Percentiles rank a stretch among this genome's conserved stretches.
These are phyloP conservation scores for Mesembryanthemum crystallinum DNA, from an alignment of 148 eudicot genomes.

Conservation along the genomic window DNA sequence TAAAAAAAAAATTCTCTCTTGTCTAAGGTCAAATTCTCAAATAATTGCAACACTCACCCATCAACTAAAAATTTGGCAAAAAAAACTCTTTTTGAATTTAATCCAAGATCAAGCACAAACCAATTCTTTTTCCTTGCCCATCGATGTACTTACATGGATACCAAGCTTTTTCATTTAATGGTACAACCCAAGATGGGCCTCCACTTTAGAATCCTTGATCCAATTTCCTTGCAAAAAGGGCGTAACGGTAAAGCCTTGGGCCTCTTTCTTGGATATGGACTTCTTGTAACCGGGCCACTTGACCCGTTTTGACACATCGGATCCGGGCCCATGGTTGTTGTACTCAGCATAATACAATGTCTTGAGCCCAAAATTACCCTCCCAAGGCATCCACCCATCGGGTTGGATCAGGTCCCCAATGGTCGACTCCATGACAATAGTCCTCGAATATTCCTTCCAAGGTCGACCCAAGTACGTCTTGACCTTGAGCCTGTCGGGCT, in stretches of 20 bases:
- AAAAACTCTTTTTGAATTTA: background rate
- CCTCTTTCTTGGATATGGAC: constrained; percentile 47
- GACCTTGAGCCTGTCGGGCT: constrained; percentile 36
- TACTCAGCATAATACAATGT: constrained; percentile 66
- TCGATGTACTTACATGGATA: too few relatives aligned
- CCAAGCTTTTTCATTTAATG: background rate
- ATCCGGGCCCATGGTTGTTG: constrained; percentile 57
- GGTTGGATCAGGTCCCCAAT: constrained; percentile 56
- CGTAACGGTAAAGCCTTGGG: constrained; percentile 42
- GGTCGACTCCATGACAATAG: constrained; percentile 62
- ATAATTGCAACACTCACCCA: background rate
- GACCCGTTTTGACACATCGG: constrained; percentile 43
- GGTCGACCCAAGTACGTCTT: constrained; percentile 76
- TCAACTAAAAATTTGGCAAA: background rate
- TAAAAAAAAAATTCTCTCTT: background rate
- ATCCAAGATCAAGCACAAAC: background rate
- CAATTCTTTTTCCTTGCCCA: too few relatives aligned
- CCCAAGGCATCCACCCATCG: constrained; percentile 64
- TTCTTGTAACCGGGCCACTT: constrained; percentile 65
- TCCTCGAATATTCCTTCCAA: constrained; percentile 64
- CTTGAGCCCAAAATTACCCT: constrained; percentile 45
- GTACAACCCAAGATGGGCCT: constrained; percentile 32
- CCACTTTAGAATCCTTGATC: constrained; percentile 29
- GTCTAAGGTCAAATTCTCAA: background rate
- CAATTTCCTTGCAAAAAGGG: constrained; percentile 60